These are phyloP conservation scores for Hygrophila difformis DNA, from an alignment of 257 asterid species.

Conservation along the genomic window DNA sequence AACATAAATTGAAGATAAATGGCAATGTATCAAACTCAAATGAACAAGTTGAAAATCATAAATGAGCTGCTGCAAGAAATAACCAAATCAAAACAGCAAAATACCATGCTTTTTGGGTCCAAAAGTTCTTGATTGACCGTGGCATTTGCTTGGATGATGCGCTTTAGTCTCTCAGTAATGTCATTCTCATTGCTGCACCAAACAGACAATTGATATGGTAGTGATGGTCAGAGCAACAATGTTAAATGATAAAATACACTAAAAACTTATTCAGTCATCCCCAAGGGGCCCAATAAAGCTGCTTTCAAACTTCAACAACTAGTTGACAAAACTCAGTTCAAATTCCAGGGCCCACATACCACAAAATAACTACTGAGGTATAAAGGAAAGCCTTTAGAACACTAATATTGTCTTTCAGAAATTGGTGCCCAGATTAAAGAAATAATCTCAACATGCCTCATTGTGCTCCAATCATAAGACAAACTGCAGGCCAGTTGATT, in stretches of 20 bases:
- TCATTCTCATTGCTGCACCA: constrained; percentile 93
- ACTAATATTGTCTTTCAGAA: background rate
- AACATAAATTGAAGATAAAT: constrained; percentile 5
- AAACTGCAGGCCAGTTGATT: too few relatives aligned
- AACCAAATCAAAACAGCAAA: constrained; percentile 11
- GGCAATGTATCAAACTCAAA: background rate
- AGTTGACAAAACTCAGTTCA: background rate
- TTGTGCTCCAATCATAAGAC: too few relatives aligned
- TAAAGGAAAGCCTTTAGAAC: constrained; percentile 4
- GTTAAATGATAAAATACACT: background rate
- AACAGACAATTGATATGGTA: background rate
- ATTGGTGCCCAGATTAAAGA: too few relatives aligned
- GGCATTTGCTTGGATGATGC: constrained; percentile 70
- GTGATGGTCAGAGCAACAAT: background rate
- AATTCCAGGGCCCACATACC: constrained; percentile 11
- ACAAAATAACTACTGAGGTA: background rate
- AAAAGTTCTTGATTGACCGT: constrained; percentile 46
- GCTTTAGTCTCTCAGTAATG: constrained; percentile 62
- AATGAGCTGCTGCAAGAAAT: background rate
- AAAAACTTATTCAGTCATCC: too few relatives aligned
- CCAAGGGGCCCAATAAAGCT: constrained; percentile 3
- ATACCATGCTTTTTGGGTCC: constrained; percentile 49
- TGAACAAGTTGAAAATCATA: constrained; percentile 1
- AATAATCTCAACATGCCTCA: too few relatives aligned
- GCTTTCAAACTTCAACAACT: constrained; percentile 4